Evolutionary conservation across 2,329 filamentous ascomycete species (phyloP).

Genomic region (Shiraia sp.): DNA sequence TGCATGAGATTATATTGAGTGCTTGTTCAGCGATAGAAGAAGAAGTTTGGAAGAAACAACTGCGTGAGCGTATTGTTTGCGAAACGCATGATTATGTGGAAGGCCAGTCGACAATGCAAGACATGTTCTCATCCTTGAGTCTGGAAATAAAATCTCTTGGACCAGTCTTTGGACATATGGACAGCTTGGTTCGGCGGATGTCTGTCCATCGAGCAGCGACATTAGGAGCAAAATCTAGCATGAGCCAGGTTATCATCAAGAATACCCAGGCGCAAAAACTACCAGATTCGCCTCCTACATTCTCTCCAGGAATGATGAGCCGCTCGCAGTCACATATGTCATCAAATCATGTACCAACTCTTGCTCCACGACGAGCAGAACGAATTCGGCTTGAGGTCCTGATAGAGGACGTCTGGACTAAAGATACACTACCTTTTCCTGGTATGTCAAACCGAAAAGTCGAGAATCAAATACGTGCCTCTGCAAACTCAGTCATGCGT

Average conservation of each 20-base stretch:
- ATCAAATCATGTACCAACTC: conserved; percentile 67
- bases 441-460: conserved; percentile 71
- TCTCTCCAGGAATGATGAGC: conserved; percentile 62
- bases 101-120: conserved; percentile 51
- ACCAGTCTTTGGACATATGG: conserved; percentile 72
- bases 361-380: conserved; percentile 75
- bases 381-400: conserved; percentile 75
- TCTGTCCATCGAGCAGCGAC: conserved; percentile 81
- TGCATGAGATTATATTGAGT: conserved; percentile 85
- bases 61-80: conserved; percentile 58
- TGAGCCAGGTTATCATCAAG: conserved; percentile 81
- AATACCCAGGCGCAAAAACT: conserved; percentile 76
- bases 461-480: conserved; percentile 74
- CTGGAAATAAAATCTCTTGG: conserved; percentile 75
- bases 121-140: conserved; percentile 66
- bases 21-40: conserved; percentile 84
- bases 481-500: conserved; percentile 84
- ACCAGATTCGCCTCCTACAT: conserved; percentile 49
- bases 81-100: conserved; percentile 57
- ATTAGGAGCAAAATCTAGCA: conserved; percentile 67
- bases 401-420: conserved; percentile 81
- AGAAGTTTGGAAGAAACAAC: conserved; percentile 73
- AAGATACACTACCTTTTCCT: conserved; percentile 77
- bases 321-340: conserved; percentile 80
- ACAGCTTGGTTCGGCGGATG: conserved; percentile 66